Conservation (phyloP, 1,284 basidiomycete species). For the Microstroma glucosiphilum region DNA sequence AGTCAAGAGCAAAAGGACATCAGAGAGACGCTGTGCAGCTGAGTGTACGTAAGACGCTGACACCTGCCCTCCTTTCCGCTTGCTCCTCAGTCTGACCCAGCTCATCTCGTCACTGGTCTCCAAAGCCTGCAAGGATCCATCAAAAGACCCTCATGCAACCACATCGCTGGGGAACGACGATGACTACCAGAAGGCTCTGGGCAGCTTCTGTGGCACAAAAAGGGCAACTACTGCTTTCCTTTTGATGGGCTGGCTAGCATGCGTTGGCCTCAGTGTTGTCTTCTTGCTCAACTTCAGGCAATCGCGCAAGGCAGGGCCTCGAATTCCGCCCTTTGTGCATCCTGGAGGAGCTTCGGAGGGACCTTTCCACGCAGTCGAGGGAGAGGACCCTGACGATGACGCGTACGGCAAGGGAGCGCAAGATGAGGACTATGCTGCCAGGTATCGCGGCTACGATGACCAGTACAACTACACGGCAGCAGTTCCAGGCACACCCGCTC, state of each 20-base stretch:
- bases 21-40: too few species aligned
- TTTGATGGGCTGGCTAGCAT: slow-evolving; percentile 35
- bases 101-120: slow-evolving; percentile 39
- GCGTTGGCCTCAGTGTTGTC: neutral
- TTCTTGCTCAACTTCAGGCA: neutral
- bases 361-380: slow-evolving; percentile 35
- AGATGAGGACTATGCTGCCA: neutral
- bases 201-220: slow-evolving; percentile 39
- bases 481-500: neutral
- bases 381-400: slow-evolving; percentile 21
- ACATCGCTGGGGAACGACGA: slow-evolving; percentile 23
- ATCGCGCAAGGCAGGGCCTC: neutral
- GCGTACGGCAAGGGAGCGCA: slow-evolving; percentile 2
- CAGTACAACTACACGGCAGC: neutral
- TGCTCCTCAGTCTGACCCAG: slow-evolving; percentile 18
- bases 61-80: too few species aligned
- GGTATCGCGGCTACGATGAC: neutral
- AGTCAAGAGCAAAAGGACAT: too few species aligned
- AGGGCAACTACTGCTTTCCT: slow-evolving; percentile 39
- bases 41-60: too few species aligned
- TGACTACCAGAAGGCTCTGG: slow-evolving; percentile 26
- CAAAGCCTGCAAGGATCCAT: slow-evolving; percentile 35
- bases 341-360: slow-evolving; percentile 23
- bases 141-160: slow-evolving; percentile 33
- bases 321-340: slow-evolving; percentile 28